Evolutionary conservation across 257 asterid species (phyloP).

Genomic region (Salvia hispanica): DNA sequence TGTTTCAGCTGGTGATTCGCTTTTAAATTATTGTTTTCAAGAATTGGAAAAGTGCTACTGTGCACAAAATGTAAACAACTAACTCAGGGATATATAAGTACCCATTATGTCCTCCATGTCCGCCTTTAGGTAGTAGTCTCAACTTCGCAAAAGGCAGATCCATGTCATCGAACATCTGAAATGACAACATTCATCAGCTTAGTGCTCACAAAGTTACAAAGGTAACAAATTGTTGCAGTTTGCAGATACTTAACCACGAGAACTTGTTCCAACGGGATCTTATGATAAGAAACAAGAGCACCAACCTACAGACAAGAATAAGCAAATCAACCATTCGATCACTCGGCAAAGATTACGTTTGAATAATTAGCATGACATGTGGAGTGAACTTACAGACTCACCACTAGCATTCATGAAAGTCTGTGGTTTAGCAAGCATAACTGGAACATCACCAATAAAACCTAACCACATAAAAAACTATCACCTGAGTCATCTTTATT

Average conservation of each 20-base stretch:
- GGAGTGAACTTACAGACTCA: constrained; percentile 92
- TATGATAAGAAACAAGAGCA: constrained; percentile 81
- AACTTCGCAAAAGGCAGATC: constrained; percentile 91
- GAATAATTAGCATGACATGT: constrained; percentile 31
- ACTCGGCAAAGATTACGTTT: neutral
- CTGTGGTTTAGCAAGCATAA: constrained; percentile 94
- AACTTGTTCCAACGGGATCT: constrained; percentile 87
- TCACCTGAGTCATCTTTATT: neutral
- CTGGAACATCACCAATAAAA: constrained; percentile 80
- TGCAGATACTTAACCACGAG: constrained; percentile 69
- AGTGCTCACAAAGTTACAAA: constrained; percentile 19
- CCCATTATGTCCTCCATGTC: constrained; percentile 99
- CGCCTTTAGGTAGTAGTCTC: constrained; percentile 92
- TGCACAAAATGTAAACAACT: neutral
- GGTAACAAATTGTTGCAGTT: constrained; percentile 17
- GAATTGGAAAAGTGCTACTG: neutral
- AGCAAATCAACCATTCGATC: constrained; percentile 29
- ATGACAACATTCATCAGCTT: constrained; percentile 35
- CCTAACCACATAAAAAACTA: constrained; percentile 49
- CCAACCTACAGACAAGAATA: constrained; percentile 66
- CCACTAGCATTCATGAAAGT: constrained; percentile 99
- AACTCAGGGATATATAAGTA: constrained; percentile 34
- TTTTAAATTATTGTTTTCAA: neutral
- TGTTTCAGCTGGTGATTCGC: neutral
- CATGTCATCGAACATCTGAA: constrained; percentile 87